phyloP scores from a whole-genome alignment of 768 basidiomycete genomes.

The Agaricus blazei region DNA sequence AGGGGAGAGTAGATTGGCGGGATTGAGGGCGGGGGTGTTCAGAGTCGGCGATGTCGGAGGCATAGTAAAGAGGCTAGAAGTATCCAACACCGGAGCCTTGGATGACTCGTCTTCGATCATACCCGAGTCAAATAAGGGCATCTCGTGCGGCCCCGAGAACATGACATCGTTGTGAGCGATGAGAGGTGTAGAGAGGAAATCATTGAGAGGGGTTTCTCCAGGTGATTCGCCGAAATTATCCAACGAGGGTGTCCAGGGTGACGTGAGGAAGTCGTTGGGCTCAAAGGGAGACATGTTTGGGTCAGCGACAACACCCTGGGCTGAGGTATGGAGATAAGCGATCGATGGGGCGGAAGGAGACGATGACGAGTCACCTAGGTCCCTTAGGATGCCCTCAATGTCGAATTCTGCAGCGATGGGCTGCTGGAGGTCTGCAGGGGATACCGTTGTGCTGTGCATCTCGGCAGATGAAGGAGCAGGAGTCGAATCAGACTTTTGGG shows the following conservation, averaged over 20 bases:
- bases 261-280: constrained; percentile 25
- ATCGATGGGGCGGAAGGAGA: not conserved
- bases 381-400: constrained; percentile 13
- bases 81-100: constrained; percentile 11
- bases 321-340: constrained; percentile 16
- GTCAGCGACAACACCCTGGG: constrained; percentile 11
- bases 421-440: constrained; percentile 17
- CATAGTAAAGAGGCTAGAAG: constrained; percentile 34
- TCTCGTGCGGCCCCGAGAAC: constrained; percentile 21
- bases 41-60: constrained; percentile 31
- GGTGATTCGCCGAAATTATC: constrained; percentile 23
- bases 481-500: constrained; percentile 39
- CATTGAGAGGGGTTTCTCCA: constrained; percentile 29
- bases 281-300: constrained; percentile 20
- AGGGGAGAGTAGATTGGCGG: constrained; percentile 28
- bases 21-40: constrained; percentile 41
- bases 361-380: constrained; percentile 15
- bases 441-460: constrained; percentile 19
- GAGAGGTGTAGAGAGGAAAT: constrained; percentile 35
- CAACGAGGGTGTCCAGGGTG: constrained; percentile 22
- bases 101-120: constrained; percentile 8
- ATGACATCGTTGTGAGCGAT: constrained; percentile 20
- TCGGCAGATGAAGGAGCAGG: constrained; percentile 26
- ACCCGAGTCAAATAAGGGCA: constrained; percentile 19
- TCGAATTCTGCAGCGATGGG: constrained; percentile 20